phyloP scores from a whole-genome alignment of 208 protist species.

The Crithidia fasciculata region DNA sequence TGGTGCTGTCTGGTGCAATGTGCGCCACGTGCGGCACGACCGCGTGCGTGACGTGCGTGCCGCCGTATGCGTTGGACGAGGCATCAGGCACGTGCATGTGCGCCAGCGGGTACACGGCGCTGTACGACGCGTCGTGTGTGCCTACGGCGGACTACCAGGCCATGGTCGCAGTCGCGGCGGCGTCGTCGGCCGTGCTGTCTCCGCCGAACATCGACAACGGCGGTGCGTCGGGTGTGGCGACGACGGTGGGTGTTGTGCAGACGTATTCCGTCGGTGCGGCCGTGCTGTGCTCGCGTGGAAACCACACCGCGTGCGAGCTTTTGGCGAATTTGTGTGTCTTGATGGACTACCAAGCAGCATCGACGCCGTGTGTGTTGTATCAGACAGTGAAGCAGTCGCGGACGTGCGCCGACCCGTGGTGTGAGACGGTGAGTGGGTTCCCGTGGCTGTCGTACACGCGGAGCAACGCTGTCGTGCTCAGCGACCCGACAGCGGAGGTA shows the following conservation, averaged over 20 bases:
- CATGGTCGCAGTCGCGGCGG: constrained; percentile 16
- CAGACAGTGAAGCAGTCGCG: constrained; percentile 32
- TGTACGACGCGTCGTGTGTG: constrained; percentile 72
- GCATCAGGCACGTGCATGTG: constrained; percentile 35
- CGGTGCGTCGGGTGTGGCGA: constrained; percentile 18
- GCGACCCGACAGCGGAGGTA: constrained; percentile 8
- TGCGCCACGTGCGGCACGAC: constrained; percentile 41
- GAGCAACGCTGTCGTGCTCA: constrained; percentile 45
- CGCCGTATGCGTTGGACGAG: constrained; percentile 41
- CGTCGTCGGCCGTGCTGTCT: constrained; percentile 23
- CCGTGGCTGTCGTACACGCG: constrained; percentile 74
- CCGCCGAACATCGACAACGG: constrained; percentile 62
- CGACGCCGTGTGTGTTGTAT: constrained; percentile 71
- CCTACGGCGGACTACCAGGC: constrained; percentile 33
- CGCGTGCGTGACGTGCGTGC: constrained; percentile 37
- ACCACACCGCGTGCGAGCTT: constrained; percentile 60
- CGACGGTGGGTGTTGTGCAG: constrained; percentile 22
- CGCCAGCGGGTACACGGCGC: constrained; percentile 38
- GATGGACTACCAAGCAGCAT: constrained; percentile 50
- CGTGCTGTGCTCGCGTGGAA: constrained; percentile 50
- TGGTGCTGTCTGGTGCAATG: constrained; percentile 47
- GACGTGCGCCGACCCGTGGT: constrained; percentile 32
- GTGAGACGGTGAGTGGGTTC: constrained; percentile 36
- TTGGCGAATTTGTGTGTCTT: constrained; percentile 83
- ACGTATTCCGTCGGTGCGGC: constrained; percentile 50